Evolutionary conservation across 768 basidiomycete genomes (phyloP).

Genomic region (Agrocybe praecox): DNA sequence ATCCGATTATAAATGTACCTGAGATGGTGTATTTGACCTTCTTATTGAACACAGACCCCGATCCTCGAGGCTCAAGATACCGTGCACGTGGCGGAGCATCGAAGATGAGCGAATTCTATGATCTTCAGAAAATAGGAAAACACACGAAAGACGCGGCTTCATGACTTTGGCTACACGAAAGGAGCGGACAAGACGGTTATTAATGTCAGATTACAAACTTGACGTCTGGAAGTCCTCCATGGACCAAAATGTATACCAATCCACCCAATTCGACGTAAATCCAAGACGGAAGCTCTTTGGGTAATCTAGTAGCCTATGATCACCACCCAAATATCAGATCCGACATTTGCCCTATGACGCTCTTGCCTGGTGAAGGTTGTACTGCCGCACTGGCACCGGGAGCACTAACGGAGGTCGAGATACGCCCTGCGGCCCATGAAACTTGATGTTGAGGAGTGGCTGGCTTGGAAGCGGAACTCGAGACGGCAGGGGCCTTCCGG

Average conservation of each 20-base stretch:
- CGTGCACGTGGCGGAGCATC: not conserved
- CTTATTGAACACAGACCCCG: not conserved
- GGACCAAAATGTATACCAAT: not conserved
- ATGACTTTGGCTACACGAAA: not conserved
- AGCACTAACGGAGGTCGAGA: constrained; percentile 18
- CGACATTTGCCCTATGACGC: constrained; percentile 72
- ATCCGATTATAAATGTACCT: no score
- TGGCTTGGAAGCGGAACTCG: constrained; percentile 25
- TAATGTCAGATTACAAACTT: not conserved
- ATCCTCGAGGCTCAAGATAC: not conserved
- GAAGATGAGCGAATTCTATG: not conserved
- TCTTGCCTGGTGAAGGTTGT: constrained; percentile 47
- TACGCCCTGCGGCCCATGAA: constrained; percentile 19
- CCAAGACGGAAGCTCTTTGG: no score
- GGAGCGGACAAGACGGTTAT: not conserved
- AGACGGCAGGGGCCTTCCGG: constrained; percentile 42
- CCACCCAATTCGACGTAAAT: not conserved
- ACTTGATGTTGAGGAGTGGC: constrained; percentile 28
- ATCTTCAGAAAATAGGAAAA: constrained; percentile 1
- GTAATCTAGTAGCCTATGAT: not conserved
- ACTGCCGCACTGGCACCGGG: constrained; percentile 19
- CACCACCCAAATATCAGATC: constrained; percentile 87
- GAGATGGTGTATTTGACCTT: no score
- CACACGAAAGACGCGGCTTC: constrained; percentile 13
- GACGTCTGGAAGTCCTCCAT: not conserved